Evolutionary conservation across 345 rosid genomes (phyloP), one percentile per base, ranked within the genome.

Genomic region (Sisymbrium altissimum): DNA sequence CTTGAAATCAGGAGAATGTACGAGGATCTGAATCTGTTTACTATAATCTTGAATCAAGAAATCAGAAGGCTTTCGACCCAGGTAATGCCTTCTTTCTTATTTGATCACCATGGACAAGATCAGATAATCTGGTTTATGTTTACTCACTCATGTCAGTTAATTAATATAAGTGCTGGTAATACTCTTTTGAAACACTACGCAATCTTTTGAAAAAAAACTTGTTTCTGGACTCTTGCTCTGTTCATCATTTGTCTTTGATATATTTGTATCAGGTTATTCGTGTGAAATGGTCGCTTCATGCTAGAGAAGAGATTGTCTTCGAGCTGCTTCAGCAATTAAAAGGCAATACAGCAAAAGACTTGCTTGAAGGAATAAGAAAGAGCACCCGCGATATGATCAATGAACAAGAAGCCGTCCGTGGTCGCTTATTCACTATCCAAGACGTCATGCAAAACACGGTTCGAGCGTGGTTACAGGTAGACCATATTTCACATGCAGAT

Each of bases 221-320:
- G 7, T 32, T 6, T 32, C 7, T 32, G 8, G 35, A 32, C 35
- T 32, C 35, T n/a, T 27, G 35, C 35, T 32, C 7, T 32, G 35
- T 32, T 32, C 35, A 57, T 56, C 44, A 36, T 73, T 36, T 46
- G 52, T 25, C 12, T 38, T 49, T 71, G 25, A 17, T 35, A 50
- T 8, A 27, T 39, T 5, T 67, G 53, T 57, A 3, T 68, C 58
- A 83, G 87, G 91, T 86, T 38, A 88, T 88, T 70, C 72, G 93
- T 63, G 89, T 83, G 70, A 88, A 88, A 70, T 88, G 89, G 91
- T 86, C 88, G 0, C 91, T 88, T 54, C 89, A 88, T 49, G 91
- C 88, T 7, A 77, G 89, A 66, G 89, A 85, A 68, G 86, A 88
- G 79, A 88, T 86, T 21, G 82, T 88, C 8, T 88, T 86, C 56